Conservation (phyloP, 257 asterid species). For the Verbena officinalis region DNA sequence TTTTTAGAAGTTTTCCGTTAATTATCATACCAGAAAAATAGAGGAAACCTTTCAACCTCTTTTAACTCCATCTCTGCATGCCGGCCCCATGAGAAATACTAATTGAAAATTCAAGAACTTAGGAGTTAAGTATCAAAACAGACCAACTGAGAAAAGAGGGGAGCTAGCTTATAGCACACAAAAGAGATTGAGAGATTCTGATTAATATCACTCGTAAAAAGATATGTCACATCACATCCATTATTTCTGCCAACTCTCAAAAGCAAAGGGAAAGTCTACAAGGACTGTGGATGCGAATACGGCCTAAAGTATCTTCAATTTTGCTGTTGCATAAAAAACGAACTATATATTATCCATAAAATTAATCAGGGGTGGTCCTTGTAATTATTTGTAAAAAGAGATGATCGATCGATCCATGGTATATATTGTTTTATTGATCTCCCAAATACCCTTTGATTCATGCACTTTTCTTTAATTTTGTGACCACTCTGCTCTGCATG, state of each 20-base stretch:
- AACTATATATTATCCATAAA: no score
- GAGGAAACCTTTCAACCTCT: no score
- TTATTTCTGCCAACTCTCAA: conserved; percentile 14
- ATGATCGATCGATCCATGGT: neutral
- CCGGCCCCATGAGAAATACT: no score
- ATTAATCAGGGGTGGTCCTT: no score
- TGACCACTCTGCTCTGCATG: conserved; percentile 7
- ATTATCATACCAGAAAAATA: no score
- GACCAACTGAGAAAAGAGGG: neutral
- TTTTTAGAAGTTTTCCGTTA: no score
- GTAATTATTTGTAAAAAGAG: neutral
- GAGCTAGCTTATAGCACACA: conserved; percentile 29
- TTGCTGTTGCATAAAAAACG: no score
- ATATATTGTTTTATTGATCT: neutral
- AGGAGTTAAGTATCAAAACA: conserved; percentile 27
- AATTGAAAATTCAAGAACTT: conserved; percentile 21
- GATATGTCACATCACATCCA: neutral
- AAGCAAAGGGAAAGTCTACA: conserved; percentile 20
- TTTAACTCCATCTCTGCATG: no score
- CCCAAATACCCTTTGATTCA: conserved; percentile 13
- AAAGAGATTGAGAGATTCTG: conserved; percentile 9
- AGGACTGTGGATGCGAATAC: no score
- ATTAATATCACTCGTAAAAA: conserved; percentile 7
- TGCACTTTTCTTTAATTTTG: conserved; percentile 1
- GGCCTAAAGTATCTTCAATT: no score